Evolutionary conservation across 129 eudicot genomes (phyloP).

Genomic region (Mikania micrantha): DNA sequence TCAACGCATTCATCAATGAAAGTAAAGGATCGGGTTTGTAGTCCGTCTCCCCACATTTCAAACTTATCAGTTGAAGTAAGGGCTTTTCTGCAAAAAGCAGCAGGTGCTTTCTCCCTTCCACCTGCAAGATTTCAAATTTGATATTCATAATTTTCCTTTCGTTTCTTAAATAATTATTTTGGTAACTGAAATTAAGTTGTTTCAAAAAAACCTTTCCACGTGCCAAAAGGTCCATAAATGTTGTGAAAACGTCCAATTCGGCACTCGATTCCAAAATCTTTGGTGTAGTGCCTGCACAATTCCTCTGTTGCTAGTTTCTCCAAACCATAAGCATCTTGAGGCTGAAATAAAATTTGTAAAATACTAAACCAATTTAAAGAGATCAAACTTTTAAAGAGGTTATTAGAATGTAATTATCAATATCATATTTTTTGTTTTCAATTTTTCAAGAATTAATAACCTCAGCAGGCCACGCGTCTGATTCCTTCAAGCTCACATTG

Average conservation of each 20-base stretch:
- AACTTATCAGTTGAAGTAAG: slow-evolving; percentile 78
- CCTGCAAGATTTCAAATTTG: slow-evolving; percentile 31
- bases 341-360: slow-evolving; percentile 35
- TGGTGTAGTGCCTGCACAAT: slow-evolving; percentile 92
- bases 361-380: neutral
- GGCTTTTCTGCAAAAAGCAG: slow-evolving; percentile 92
- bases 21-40: slow-evolving; percentile 95
- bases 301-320: slow-evolving; percentile 97
- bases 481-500: slow-evolving; percentile 94
- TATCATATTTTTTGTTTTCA: no score
- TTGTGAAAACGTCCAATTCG: slow-evolving; percentile 96
- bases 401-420: neutral
- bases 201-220: slow-evolving; percentile 78
- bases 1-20: slow-evolving; percentile 99
- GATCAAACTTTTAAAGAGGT: neutral
- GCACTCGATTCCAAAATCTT: slow-evolving; percentile 96
- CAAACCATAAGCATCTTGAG: slow-evolving; percentile 99
- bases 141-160: slow-evolving; percentile 1
- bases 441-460: slow-evolving; percentile 22
- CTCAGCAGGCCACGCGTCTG: slow-evolving; percentile 99
- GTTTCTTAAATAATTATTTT: neutral
- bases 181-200: neutral
- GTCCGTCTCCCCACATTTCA: slow-evolving; percentile 99
- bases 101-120: slow-evolving; percentile 98
- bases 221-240: slow-evolving; percentile 94